A percentile compares a stretch with the other conserved stretches of the same genome.
These are phyloP conservation scores for Luffa aegyptiaca DNA, from an alignment of 306 rosid species.

Conservation along the genomic window DNA sequence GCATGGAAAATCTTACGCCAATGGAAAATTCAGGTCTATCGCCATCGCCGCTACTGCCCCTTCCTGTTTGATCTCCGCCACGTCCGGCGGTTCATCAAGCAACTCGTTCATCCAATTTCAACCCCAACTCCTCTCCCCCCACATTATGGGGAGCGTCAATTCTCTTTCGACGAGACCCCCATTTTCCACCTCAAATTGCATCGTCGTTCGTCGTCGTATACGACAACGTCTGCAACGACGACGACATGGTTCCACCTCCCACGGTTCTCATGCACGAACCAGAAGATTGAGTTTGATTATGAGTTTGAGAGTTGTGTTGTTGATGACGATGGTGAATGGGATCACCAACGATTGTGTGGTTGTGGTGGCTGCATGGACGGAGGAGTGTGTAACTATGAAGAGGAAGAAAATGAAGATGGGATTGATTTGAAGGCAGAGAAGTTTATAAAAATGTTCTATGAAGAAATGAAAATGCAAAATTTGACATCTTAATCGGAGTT, in stretches of 20 bases:
- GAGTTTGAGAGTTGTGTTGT: neutral
- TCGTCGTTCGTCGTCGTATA: neutral
- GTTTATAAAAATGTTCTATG: conserved; percentile 7
- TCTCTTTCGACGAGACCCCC: conserved; percentile 7
- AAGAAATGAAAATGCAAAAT: neutral
- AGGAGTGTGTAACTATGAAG: neutral
- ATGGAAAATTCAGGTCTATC: neutral
- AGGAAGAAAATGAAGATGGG: neutral
- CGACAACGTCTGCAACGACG: neutral
- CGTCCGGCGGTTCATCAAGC: neutral
- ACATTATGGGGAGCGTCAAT: neutral
- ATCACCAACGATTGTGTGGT: neutral
- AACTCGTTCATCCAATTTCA: neutral
- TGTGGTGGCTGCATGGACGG: neutral
- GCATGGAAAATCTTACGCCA: neutral
- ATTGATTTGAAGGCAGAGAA: conserved; percentile 9
- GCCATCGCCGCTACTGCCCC: neutral
- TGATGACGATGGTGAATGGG: neutral
- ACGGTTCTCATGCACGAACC: neutral
- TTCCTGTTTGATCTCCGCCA: neutral
- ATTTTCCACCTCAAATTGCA: neutral
- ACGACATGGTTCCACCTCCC: neutral
- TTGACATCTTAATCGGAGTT: too few species aligned
- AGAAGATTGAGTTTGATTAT: neutral
- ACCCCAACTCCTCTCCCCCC: neutral